Evolutionary conservation across 768 basidiomycete genomes (phyloP), one percentile per base, ranked within the genome.

Genomic region (Lanmaoa rubissima): DNA sequence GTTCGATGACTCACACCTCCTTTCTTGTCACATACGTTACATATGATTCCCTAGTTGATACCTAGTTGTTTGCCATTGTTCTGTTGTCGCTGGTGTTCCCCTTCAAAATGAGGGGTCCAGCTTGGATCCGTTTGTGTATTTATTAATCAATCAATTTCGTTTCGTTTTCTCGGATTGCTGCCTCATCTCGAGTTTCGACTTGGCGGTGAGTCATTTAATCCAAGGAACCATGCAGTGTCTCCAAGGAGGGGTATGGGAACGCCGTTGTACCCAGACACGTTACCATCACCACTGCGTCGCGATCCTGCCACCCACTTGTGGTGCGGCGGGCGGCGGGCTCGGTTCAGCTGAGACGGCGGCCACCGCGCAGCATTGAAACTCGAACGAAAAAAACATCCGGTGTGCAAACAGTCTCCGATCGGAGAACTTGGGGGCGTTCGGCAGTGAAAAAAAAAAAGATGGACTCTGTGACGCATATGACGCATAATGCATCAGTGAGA

Each of bases 11-110:
- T 12, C 6, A 17, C 40, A 55, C 38, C 28, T 34, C 54, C 16
- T 34, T 53, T 50, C 21, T 26, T 36, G 11, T n/a, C 26, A 0
- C n/a, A 47, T 62, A 59, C 16, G 32, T 16, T 65, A 65, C 57
- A 36, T 28, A 36, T 40, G 52, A 49, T 59, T 17, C 53, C 32
- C 45, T 61, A n/a, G 32, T 61, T 17, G 13, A 60, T 60, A 49
- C 48, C 34, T 58, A 21, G 38, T 32, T 28, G 19, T 38, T 51
- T 19, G 48, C 32, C 38, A 24, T 24, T n/a, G 21, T 3, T 40
- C 26, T 36, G 31, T 48, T 42, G 45, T 57, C 13, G 8, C 34
- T 26, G 39, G 21, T 14, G 21, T 21, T 14, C 31, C 19, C 34
- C 43, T 21, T 38, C 28, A 21, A 50, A 28, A 5, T 4, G 2